Percentiles rank a stretch among this genome's conserved stretches.
phyloP scores from a whole-genome alignment of 164 flowering plant species.

The Chloranthus sessilifolius region DNA sequence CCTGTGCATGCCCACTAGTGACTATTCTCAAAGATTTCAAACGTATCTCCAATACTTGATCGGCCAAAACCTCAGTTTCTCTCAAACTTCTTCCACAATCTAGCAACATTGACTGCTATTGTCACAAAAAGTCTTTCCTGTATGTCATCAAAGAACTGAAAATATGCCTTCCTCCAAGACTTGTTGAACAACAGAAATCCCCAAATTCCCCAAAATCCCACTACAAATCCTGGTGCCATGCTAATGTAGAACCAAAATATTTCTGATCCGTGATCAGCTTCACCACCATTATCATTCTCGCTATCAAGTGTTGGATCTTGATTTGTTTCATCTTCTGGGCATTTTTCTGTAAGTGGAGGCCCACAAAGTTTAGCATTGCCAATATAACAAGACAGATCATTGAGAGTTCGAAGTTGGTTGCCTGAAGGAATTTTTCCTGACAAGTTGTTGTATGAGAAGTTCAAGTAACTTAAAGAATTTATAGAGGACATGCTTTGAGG shows the following conservation, averaged over 20 bases:
- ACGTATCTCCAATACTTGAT: too few species aligned
- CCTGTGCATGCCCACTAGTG: too few species aligned
- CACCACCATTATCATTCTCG: not conserved
- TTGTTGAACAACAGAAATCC: constrained; percentile 7
- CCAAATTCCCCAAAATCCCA: constrained; percentile 10
- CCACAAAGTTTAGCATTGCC: constrained; percentile 14
- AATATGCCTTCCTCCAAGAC: constrained; percentile 12
- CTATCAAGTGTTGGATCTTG: not conserved
- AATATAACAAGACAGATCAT: not conserved
- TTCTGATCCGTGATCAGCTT: not conserved
- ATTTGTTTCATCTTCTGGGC: not conserved
- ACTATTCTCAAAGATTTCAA: too few species aligned
- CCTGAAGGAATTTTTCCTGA: constrained; percentile 4
- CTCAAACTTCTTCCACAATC: too few species aligned
- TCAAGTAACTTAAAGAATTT: not conserved
- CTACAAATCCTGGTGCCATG: constrained; percentile 10
- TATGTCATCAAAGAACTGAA: not conserved
- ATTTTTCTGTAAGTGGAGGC: constrained; percentile 3
- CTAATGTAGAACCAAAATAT: constrained; percentile 6
- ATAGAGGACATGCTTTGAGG: not conserved
- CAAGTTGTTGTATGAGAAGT: constrained; percentile 9
- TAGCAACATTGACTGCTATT: not conserved
- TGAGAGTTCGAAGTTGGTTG: not conserved
- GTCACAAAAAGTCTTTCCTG: not conserved
- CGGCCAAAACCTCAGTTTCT: too few species aligned